Evolutionary conservation across 2,329 filamentous ascomycete species (phyloP), one percentile per base, ranked within the genome.

Genomic region (Juglanconis juglandina): DNA sequence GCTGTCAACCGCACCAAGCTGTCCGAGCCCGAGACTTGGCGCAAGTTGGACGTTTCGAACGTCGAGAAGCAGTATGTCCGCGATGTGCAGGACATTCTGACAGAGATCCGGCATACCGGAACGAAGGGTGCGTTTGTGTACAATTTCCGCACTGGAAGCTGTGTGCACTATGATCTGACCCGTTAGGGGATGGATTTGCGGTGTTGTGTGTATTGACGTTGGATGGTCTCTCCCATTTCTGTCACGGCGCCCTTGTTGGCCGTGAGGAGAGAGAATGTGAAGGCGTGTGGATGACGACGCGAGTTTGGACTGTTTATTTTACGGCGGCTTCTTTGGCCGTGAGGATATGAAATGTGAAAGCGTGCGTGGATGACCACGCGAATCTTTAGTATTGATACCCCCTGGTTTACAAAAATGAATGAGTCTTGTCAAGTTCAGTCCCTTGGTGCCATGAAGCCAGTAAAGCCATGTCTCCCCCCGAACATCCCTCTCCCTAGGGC

Each of bases 101-200:
- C 70, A 75, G 82, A 68, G 75, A 95, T 78, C 85, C 85, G 71
- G 74, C 78, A 79, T 64, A 72, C 79, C 4, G 83, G 80, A 8
- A 81, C 83, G 32, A 82, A 84, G 51, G 90, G 93, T 71, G 90
- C 91, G 10, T 96, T 96, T 75, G 84, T 97, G 56, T 96, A 96
- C 75, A 96, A 96, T 69, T 96, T 96, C 68, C 81, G 92, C 62
- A 96, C 91, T 9, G 90, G 89, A 0, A 88, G 83, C 61, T 93
- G 91, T 71, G 82, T 96, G 54, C 91, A 94, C 71, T 96, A 96
- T 73, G 92, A 96, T 74, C 75, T 97, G 48, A 78, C 17, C 8
- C 46, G 46, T 13, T 48, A 24, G 24, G 24, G 24, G 24, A 24
- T 24, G 24, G 24, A 24, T 24, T 24, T 24, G 24, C 24, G 24